Conservation (phyloP, 2,329 filamentous ascomycete species). For the Colletotrichum sp. region DNA sequence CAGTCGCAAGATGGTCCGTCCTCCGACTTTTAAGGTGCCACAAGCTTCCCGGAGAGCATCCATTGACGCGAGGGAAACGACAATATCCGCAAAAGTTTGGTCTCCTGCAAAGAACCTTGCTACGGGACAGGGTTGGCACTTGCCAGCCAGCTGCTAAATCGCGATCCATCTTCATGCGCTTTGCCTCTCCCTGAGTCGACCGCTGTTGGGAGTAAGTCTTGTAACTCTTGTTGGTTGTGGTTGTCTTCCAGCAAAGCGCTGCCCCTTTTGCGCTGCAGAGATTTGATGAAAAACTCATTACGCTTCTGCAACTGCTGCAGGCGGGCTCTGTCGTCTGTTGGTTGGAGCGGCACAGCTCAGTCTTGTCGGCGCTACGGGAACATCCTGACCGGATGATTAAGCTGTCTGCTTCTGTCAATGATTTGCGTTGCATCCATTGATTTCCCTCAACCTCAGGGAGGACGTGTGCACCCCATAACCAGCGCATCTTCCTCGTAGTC, state of each 20-base stretch:
- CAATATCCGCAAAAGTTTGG: background rate
- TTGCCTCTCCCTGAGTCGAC: background rate
- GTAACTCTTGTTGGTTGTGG: background rate
- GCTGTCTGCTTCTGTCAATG: background rate
- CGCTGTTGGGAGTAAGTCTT: background rate
- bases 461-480: background rate
- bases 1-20: background rate
- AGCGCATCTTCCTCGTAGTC: background rate
- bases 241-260: background rate
- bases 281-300: constrained; percentile 11
- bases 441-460: background rate
- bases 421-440: background rate
- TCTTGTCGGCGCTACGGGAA: background rate
- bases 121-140: background rate
- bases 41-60: background rate
- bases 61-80: background rate
- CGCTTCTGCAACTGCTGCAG: constrained; percentile 20
- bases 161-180: background rate
- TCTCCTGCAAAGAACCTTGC: background rate
- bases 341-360: background rate
- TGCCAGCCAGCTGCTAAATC: background rate
- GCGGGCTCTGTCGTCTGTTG: background rate
- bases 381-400: background rate
- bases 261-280: constrained; percentile 13
- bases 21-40: background rate